Percentiles rank a stretch among this genome's conserved stretches.
These are phyloP conservation scores for Sicyos baderoa DNA, from an alignment of 306 rosid genomes.

Conservation along the genomic window DNA sequence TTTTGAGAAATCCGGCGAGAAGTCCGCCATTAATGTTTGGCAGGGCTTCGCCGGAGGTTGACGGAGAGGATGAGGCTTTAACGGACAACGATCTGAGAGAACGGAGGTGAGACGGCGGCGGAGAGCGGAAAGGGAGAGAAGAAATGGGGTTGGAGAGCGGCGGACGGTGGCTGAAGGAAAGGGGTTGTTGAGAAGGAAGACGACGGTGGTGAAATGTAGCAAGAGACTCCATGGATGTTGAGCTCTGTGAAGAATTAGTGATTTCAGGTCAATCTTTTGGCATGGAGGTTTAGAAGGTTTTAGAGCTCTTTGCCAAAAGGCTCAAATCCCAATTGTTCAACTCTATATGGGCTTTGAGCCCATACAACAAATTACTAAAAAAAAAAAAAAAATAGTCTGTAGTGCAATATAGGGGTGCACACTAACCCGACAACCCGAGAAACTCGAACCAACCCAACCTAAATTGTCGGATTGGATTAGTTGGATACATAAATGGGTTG, in stretches of 20 bases:
- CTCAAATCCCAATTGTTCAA: background rate
- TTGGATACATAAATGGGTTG: too few species aligned
- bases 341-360: conserved; percentile 3
- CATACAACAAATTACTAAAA: background rate
- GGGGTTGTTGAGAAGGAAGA: conserved; percentile 30
- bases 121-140: conserved; percentile 26
- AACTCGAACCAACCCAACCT: too few species aligned
- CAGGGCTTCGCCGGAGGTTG: conserved; percentile 17
- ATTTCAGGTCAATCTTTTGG: background rate
- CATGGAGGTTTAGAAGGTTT: conserved; percentile 5
- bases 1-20: conserved; percentile 28
- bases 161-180: conserved; percentile 38
- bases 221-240: conserved; percentile 45
- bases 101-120: conserved; percentile 19
- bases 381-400: too few species aligned
- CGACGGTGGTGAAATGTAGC: conserved; percentile 30
- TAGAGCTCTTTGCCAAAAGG: background rate
- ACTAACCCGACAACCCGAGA: too few species aligned
- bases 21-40: conserved; percentile 28
- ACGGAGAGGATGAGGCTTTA: conserved; percentile 19
- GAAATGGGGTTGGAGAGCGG: conserved; percentile 31
- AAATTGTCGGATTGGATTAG: too few species aligned
- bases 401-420: too few species aligned
- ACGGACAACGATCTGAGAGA: conserved; percentile 26
- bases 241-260: background rate